Evolutionary conservation across 1,284 basidiomycete genomes (phyloP).

Genomic region (Cryptococcus amylolentus): DNA sequence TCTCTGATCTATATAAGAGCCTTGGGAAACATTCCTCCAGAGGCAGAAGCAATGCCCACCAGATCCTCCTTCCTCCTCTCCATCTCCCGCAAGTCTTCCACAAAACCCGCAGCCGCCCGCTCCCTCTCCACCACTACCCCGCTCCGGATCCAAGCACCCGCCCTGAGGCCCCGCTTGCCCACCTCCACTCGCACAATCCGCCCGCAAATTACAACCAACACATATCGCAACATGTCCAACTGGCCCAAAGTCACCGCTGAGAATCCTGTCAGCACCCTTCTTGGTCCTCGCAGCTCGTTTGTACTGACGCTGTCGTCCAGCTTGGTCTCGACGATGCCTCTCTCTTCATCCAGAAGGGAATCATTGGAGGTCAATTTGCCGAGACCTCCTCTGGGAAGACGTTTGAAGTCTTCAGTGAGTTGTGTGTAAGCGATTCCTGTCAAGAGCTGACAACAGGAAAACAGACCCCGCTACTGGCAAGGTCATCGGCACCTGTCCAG

Average conservation of each 20-base stretch:
- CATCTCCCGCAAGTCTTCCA: not conserved
- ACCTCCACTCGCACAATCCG: not conserved
- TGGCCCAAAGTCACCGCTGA: slow-evolving; percentile 40
- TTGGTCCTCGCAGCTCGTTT: not conserved
- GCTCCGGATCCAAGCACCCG: not conserved
- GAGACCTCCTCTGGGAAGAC: slow-evolving; percentile 68
- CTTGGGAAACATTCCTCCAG: not conserved
- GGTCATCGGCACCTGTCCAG: slow-evolving; percentile 74
- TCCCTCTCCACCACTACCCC: not conserved
- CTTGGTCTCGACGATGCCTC: slow-evolving; percentile 65
- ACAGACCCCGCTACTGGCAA: slow-evolving; percentile 80
- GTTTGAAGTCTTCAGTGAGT: slow-evolving; percentile 59
- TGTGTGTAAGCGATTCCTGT: slow-evolving; percentile 55
- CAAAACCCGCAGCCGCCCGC: not conserved
- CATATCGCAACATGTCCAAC: slow-evolving; percentile 32
- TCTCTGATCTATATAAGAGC: no score
- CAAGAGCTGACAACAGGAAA: not conserved
- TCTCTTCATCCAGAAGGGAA: slow-evolving; percentile 69
- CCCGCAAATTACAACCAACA: not conserved
- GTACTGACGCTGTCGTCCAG: slow-evolving; percentile 14
- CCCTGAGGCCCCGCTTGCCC: not conserved
- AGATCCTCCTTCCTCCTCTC: not conserved
- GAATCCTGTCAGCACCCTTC: slow-evolving; percentile 36
- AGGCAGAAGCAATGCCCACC: not conserved
- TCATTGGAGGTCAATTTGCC: slow-evolving; percentile 78